Base-by-base conservation (phyloP, 257 asterid species). In the Apocynum venetum region DNA sequence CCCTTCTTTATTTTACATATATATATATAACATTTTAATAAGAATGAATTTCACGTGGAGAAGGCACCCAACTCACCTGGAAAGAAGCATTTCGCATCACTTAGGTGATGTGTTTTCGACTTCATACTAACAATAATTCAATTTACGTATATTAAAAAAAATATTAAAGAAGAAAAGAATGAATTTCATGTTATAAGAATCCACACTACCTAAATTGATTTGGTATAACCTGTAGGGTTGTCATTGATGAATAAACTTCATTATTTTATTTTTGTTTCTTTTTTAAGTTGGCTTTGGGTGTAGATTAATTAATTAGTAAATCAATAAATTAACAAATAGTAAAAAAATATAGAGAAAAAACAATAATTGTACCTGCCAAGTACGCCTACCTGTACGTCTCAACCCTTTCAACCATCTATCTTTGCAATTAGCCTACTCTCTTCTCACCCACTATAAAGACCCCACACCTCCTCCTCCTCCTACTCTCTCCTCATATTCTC, bases 361-460 rank as follows among this genome's bases (percentile, higher is more conserved):
- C 36, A 84, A 80, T 73, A 78, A 56, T 77, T 71, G 91, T 87
- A 87, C 91, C 83, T 80, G 81, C 78, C 87, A 82, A 87, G 91
- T 87, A 87, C 91, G 84, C 77, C 72, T 73, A 75, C 79, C 88
- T 88, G 96, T 92, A 90, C 88, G 84, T 82, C 86, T 71, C 85
- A 77, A 82, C 65, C 35, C 47, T 38, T 73, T 73, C 64, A 73
- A 72, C 76, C 53, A 51, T 72, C 80, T 64, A 79, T 83, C 88
- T 81, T 79, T 78, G 82, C 75, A 43, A 56, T 66, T 55, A 15
- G 79, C 75, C 72, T 63, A 17, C 76, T 80, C 47, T 79, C 31
- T 25, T 71, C 49, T 17, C 78, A 36, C 51, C 11, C 64, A 77
- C 67, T 77, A 71, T 78, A 77, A 40, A 31, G 36, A 68, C 72